A percentile compares a stretch with the other conserved stretches of the same genome.
Conservation (phyloP, 2,329 filamentous ascomycete species). For the Chaetomium olivaceum region DNA sequence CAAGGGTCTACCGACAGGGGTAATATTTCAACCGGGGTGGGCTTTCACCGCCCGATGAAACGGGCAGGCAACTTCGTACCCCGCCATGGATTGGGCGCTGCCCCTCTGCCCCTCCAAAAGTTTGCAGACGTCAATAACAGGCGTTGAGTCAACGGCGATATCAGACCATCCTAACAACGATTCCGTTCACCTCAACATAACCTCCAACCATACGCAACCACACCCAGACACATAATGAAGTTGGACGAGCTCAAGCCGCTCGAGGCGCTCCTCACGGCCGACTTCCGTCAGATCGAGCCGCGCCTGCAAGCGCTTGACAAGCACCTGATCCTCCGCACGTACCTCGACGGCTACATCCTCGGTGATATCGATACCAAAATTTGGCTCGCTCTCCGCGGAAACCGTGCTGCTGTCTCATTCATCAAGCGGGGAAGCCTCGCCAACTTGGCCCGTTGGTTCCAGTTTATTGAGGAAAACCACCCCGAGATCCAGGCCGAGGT, state of each 20-base stretch:
- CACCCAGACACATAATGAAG: conserved; percentile 50
- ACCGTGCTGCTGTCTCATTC: conserved; percentile 79
- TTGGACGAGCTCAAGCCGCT: conserved; percentile 56
- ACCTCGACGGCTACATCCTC: conserved; percentile 78
- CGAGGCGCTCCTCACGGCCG: conserved; percentile 53
- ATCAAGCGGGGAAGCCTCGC: conserved; percentile 74
- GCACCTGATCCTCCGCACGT: conserved; percentile 82
- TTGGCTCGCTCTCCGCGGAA: conserved; percentile 80
- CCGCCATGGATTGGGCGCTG: conserved; percentile 23
- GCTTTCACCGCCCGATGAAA: conserved; percentile 28
- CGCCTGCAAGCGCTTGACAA: conserved; percentile 67
- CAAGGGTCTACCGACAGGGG: not conserved
- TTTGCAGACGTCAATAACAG: conserved; percentile 17
- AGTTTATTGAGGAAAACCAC: conserved; percentile 77
- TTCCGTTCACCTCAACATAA: not conserved
- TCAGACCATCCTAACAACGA: not conserved
- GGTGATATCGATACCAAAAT: conserved; percentile 77
- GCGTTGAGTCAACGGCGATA: conserved; percentile 13
- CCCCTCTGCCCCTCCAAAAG: conserved; percentile 33
- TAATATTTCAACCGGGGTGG: not conserved
- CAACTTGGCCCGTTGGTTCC: conserved; percentile 85
- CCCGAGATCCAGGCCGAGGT: conserved; percentile 72
- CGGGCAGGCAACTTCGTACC: conserved; percentile 24
- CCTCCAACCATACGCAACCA: not conserved
- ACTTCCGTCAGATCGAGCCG: conserved; percentile 64